Percentiles rank a stretch among this genome's conserved stretches.
These are phyloP conservation scores for Phytophthora sp. DNA, from an alignment of 352 stramenopile genomes.

Conservation along the genomic window DNA sequence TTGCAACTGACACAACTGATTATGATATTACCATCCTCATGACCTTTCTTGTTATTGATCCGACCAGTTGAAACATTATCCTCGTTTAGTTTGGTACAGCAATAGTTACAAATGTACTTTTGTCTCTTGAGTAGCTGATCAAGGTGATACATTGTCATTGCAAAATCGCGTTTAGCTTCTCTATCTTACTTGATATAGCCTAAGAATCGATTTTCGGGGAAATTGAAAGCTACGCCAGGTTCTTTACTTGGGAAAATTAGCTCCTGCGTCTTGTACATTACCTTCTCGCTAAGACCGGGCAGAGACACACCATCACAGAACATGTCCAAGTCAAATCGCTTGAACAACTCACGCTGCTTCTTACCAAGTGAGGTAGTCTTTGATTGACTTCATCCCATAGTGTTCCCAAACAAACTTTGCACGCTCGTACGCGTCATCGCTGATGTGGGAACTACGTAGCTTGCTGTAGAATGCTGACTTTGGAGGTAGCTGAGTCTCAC, in stretches of 20 bases:
- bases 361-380: background rate
- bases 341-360: no score
- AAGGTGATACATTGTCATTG: background rate
- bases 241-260: background rate
- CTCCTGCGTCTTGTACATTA: background rate
- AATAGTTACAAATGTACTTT: background rate
- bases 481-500: background rate
- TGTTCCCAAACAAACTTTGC: background rate
- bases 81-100: background rate
- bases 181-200: background rate
- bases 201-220: background rate
- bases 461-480: background rate
- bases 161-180: background rate
- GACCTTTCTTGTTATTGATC: background rate
- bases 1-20: background rate
- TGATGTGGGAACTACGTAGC: background rate
- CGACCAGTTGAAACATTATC: background rate
- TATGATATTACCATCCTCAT: background rate
- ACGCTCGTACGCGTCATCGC: background rate
- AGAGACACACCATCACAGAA: background rate
- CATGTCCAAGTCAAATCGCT: background rate
- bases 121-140: background rate
- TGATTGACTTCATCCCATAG: background rate
- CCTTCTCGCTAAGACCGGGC: background rate
- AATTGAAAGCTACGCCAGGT: background rate